Base-by-base conservation (phyloP, 306 rosid species). In the Castanea crenata region DNA sequence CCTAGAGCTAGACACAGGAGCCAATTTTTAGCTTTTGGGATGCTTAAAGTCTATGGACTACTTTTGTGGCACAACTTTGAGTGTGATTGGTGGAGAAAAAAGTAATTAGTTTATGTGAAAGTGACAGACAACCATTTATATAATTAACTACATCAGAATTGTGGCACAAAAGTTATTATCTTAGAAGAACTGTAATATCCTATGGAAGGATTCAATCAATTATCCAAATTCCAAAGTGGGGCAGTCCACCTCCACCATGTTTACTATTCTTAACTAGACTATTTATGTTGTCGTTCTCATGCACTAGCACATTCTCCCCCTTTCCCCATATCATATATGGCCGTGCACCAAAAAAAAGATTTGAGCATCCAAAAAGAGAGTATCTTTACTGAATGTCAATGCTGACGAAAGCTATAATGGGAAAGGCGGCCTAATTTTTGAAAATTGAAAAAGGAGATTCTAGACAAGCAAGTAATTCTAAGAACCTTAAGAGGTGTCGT, bases 201-300 rank as follows among this genome's bases (percentile, higher is more conserved):
- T 11, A 0, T 2, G 7, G 46, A 29, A 41, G 19, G 71, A 49
- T 32, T 32, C 52, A 68, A 74, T 68, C 71, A 72, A 46, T 4
- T 25, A 20, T 10, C 65, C 54, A 25, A 25, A 25, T 25, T 25
- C 27, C 27, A 74, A 15, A 83, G 73, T 68, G 73, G 77, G 75
- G 51, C 21, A 67, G 71, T 32, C 71, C 44, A 20, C 14, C 23
- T 32, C 63, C 44, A 20, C 9, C 44, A 51, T 12, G 55, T 27
- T 79, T 63, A 83, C 74, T 58, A 34, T 59, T 75, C 34, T 83
- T 81, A 79, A 52, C 76, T 54, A 69, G 77, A 54, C 75, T 19
- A 0, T 70, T 10, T n/a, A 55, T 21, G 18, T 11, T 75, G 65
- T 78, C 59, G 69, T 79, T 75, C 27, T 55, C 64, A 19, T 44